Evolutionary conservation across 805 yeast genomes (phyloP), one percentile per base, ranked within the genome.

Genomic region (Metschnikowia gelsemii): DNA sequence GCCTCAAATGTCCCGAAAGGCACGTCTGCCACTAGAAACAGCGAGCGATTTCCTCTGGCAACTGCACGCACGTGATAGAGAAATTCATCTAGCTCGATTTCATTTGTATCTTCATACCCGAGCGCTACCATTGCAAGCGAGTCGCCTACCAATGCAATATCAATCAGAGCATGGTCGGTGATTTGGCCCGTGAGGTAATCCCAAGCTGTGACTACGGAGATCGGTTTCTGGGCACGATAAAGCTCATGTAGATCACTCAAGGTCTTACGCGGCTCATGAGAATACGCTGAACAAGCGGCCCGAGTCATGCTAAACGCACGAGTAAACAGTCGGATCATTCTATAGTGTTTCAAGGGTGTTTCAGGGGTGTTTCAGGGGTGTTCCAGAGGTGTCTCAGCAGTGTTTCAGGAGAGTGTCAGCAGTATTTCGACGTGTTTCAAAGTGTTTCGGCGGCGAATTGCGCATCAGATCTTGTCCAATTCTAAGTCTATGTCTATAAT

Each of bases 71-170:
- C 81, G 52, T 87, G 87, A 57, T 80, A 84, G 22, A 84, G 60
- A 66, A 88, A 87, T 59, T 93, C 91, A 8, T 87, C 90, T 38
- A 88, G 76, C 2, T 82, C 73, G 20, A 93, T 64, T 54, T 85
- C 85, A 45, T 83, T 80, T 0, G 98, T 84, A 30, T 84, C 80
- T 2, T 71, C 72, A 56, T 84, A 82, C 0, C 99, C 99, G 48
- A 87, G 71, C 0, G 95, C 75, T 1, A 87, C 90, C 96, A 89
- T 91, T 0, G 96, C 88, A 19, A 93, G 65, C 0, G 97, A 90
- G 61, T 91, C 99, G 3, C 99, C 99, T 3, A 91, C 82, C 2
- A 91, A 71, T 5, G 82, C 70, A 43, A 82, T 72, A 52, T 91
- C 97, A 2, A 80, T 72, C 0, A 76, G 73, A 0, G 90, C 78